Percentiles rank a stretch among this genome's conserved stretches.
phyloP scores from a whole-genome alignment of 225 moss, liverwort and hornwort genomes.

The Marchantia paleacea region DNA sequence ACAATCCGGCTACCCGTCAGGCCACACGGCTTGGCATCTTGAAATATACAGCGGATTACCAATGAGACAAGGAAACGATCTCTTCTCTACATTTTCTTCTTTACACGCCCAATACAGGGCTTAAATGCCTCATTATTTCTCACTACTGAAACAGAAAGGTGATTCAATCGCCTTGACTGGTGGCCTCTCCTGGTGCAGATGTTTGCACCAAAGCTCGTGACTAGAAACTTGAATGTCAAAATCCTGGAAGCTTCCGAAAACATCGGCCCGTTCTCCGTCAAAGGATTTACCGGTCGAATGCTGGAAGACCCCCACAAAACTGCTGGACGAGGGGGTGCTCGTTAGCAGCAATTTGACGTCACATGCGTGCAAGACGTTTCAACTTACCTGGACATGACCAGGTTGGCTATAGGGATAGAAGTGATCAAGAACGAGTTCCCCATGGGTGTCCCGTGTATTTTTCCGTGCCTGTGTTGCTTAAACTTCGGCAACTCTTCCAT shows the following conservation, averaged over 20 bases:
- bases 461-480: constrained; percentile 39
- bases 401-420: constrained; percentile 37
- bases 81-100: constrained; percentile 4
- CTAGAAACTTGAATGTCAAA: neutral
- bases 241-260: neutral
- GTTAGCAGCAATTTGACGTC: neutral
- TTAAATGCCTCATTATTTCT: neutral
- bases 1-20: neutral
- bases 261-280: neutral
- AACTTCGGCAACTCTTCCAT: constrained; percentile 26
- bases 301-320: constrained; percentile 16
- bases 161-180: neutral
- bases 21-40: neutral
- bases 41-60: neutral
- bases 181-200: constrained; percentile 8
- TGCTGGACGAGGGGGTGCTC: constrained; percentile 4
- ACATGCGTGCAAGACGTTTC: neutral
- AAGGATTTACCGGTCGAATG: neutral
- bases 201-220: neutral
- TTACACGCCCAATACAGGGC: constrained; percentile 16
- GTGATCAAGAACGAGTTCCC: constrained; percentile 37
- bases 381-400: constrained; percentile 44
- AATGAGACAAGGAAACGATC: neutral
- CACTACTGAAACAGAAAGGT: neutral
- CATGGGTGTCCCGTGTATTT: constrained; percentile 39